Conservation (phyloP, 2,329 filamentous ascomycete species). For the Cercospora sesami region DNA sequence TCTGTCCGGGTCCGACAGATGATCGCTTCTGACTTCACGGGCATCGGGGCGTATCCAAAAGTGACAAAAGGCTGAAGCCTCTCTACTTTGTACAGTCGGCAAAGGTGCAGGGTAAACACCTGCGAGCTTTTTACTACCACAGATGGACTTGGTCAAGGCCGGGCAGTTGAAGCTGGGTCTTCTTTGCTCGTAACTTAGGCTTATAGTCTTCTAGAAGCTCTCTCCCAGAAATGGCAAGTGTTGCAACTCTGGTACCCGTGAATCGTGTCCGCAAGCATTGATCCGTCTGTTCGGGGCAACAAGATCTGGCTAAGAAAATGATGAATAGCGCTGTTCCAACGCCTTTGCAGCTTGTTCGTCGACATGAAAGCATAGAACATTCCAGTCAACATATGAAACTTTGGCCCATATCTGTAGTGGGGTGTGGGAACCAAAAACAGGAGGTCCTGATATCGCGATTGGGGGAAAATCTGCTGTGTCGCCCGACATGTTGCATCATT, state of each 20-base stretch:
- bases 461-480: conserved; percentile 3
- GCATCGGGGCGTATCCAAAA: not conserved
- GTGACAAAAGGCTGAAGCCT: not conserved
- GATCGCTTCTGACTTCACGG: not conserved
- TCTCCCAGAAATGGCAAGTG: not conserved
- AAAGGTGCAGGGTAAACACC: not conserved
- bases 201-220: not conserved
- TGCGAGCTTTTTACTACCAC: not conserved
- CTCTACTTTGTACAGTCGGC: not conserved
- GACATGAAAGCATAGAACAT: not conserved
- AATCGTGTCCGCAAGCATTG: not conserved
- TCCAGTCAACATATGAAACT: not conserved
- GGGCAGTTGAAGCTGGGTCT: not conserved
- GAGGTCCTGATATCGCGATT: not conserved
- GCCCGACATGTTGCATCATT: conserved; percentile 3
- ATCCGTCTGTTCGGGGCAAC: not conserved
- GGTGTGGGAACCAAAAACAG: not conserved
- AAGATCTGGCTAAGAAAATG: not conserved
- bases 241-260: not conserved
- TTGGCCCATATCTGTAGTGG: not conserved
- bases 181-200: not conserved
- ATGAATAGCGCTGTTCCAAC: too few species aligned
- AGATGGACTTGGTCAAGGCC: not conserved
- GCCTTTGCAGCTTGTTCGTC: not conserved
- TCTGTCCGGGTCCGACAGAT: not conserved